Evolutionary conservation across 2,329 filamentous ascomycete genomes (phyloP), one percentile per base, ranked within the genome.

Genomic region (Rachicladosporium sp.): DNA sequence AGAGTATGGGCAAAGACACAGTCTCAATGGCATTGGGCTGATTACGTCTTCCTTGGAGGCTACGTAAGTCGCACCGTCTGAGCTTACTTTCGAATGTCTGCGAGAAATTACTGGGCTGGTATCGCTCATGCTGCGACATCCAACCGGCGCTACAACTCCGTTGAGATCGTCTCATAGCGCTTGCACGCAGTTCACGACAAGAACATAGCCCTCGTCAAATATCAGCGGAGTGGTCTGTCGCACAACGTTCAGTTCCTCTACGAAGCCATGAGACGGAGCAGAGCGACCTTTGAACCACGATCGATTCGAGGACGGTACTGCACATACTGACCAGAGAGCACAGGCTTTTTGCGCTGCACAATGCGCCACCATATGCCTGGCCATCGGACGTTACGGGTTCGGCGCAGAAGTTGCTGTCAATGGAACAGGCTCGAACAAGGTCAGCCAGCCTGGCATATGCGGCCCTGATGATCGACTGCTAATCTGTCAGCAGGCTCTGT

Each of bases 1-100:
- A 12, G 35, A 12, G 23, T 19, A 4, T 37, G 35, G 35, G 35
- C 35, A 10, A 37, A 37, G 23, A 31, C 29, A 30, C 27, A 37
- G 29, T 30, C 31, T 12, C 35, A 37, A 11, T 37, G 35, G 35
- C 21, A 12, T 3, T 31, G 12, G 27, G 27, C 27, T 5, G 35
- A 37, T 30, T 11, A 15, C 8, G 27, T 37, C 27, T 37, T 37
- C 11, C 8, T 37, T 30, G 35, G 29, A 31, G 35, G 27, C 13
- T 37, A 30, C 12, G 35, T 37, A 19, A 37, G 35, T 37, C n/a
- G 10, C 10, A 9, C 12, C 27, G 21, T 7, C 10, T 19, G 10
- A 36, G n/a, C 5, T 19, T 19, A 19, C 15, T 19, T 19, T 19
- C 15, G 15, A 19, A 19, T 19, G 15, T 19, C 15, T 19, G 15